Percentiles rank a stretch among this genome's conserved stretches.
Evolutionary conservation across 371 early-diverging fungal species (phyloP).

Genomic region (Mortierella sp.): DNA sequence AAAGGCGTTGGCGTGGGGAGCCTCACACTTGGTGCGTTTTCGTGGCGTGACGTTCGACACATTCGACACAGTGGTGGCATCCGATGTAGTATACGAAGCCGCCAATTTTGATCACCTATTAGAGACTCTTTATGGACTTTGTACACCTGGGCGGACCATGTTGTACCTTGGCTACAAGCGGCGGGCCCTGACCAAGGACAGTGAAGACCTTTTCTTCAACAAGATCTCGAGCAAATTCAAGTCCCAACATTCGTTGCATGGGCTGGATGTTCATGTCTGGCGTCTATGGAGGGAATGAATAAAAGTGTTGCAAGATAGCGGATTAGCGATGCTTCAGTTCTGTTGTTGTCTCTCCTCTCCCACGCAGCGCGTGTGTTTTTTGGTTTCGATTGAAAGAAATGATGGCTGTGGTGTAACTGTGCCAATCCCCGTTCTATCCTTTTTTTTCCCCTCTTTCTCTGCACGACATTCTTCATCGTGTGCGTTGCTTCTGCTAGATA

Average conservation of each 20-base stretch:
- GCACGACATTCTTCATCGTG: background rate
- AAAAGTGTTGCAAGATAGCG: too few relatives aligned
- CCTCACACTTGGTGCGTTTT: constrained; percentile 31
- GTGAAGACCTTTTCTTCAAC: constrained; percentile 61
- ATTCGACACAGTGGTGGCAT: constrained; percentile 67
- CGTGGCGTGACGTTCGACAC: constrained; percentile 49
- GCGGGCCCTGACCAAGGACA: constrained; percentile 55
- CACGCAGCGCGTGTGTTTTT: too few relatives aligned
- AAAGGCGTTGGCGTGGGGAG: constrained; percentile 54
- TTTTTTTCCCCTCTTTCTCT: constrained; percentile 12
- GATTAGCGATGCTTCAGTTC: too few relatives aligned
- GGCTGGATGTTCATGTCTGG: constrained; percentile 21
- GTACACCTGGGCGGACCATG: constrained; percentile 50
- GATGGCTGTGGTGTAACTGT: too few relatives aligned
- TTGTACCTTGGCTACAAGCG: constrained; percentile 71
- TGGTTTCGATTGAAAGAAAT: background rate
- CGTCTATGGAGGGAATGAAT: constrained; percentile 1
- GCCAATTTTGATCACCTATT: constrained; percentile 60
- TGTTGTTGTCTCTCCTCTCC: too few relatives aligned
- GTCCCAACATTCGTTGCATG: constrained; percentile 9
- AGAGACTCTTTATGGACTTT: constrained; percentile 59
- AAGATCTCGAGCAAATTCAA: constrained; percentile 15
- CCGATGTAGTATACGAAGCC: constrained; percentile 70
- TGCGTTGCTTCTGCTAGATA: background rate
- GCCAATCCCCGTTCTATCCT: background rate